A percentile compares a stretch with the other conserved stretches of the same genome.
Conservation (phyloP, 1,284 basidiomycete genomes). For the Ceratobasidium sp. region DNA sequence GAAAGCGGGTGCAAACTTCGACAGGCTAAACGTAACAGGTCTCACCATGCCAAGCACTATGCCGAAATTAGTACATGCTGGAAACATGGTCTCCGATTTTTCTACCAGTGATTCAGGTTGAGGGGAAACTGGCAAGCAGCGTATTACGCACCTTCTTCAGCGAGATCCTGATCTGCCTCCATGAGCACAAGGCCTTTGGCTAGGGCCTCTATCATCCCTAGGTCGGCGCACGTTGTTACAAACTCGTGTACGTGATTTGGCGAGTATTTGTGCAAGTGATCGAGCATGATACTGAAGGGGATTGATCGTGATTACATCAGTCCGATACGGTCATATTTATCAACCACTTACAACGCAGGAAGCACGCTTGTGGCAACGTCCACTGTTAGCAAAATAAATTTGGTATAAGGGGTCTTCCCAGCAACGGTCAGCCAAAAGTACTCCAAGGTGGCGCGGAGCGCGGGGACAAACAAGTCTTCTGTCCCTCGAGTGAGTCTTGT, state of each 20-base stretch:
- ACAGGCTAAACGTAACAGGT: too few relatives aligned
- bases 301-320: neutral
- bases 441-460: neutral
- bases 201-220: constrained; percentile 2
- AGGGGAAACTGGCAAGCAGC: neutral
- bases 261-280: neutral
- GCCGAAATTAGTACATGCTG: neutral
- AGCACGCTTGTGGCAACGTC: neutral
- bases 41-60: too few relatives aligned
- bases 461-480: neutral
- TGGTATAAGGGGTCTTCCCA: neutral
- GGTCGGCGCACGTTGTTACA: neutral
- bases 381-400: neutral
- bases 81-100: neutral
- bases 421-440: constrained; percentile 2
- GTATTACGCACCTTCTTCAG: neutral
- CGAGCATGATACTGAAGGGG: constrained; percentile 8
- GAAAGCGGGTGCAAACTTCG: neutral
- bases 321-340: neutral
- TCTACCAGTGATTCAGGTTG: neutral
- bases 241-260: too few relatives aligned
- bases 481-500: neutral
- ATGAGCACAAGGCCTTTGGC: constrained; percentile 6
- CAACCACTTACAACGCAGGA: neutral
- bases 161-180: neutral